A percentile compares a stretch with the other conserved stretches of the same genome.
phyloP scores from a whole-genome alignment of 345 rosid species.

The Punica granatum region DNA sequence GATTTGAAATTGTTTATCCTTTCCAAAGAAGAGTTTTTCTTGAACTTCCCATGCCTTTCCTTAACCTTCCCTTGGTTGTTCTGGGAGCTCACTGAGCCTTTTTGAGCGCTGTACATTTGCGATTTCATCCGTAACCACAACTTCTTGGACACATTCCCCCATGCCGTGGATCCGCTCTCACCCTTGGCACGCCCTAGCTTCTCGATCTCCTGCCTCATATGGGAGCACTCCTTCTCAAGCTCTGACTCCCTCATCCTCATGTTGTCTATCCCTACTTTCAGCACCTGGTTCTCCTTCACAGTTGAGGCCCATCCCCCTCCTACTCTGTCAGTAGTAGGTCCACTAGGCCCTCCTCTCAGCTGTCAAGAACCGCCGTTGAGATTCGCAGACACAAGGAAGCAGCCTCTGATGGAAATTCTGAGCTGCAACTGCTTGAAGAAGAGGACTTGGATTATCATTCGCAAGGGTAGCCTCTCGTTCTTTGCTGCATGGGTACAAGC shows the following conservation, averaged over 20 bases:
- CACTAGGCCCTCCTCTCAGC: constrained; percentile 65
- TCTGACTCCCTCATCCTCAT: constrained; percentile 90
- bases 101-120: constrained; percentile 92
- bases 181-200: constrained; percentile 50
- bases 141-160: constrained; percentile 27
- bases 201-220: constrained; percentile 85
- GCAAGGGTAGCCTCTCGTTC: constrained; percentile 82
- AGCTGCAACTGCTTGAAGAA: constrained; percentile 99
- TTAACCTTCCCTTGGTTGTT: constrained; percentile 52
- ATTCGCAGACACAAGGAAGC: constrained; percentile 86
- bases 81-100: constrained; percentile 60
- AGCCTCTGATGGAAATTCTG: constrained; percentile 86
- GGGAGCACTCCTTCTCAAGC: constrained; percentile 70
- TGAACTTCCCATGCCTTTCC: constrained; percentile 49
- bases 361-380: constrained; percentile 76
- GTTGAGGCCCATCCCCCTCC: constrained; percentile 80
- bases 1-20: constrained; percentile 18
- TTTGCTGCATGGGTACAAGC: constrained; percentile 98
- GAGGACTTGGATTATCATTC: constrained; percentile 85
- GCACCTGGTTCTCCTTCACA: constrained; percentile 79
- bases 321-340: constrained; percentile 27
- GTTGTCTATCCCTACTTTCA: constrained; percentile 91
- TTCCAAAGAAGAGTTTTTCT: constrained; percentile 42
- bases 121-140: constrained; percentile 82
- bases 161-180: constrained; percentile 1